phyloP scores from a whole-genome alignment of 768 basidiomycete species.

The Sarcodon aspratus region DNA sequence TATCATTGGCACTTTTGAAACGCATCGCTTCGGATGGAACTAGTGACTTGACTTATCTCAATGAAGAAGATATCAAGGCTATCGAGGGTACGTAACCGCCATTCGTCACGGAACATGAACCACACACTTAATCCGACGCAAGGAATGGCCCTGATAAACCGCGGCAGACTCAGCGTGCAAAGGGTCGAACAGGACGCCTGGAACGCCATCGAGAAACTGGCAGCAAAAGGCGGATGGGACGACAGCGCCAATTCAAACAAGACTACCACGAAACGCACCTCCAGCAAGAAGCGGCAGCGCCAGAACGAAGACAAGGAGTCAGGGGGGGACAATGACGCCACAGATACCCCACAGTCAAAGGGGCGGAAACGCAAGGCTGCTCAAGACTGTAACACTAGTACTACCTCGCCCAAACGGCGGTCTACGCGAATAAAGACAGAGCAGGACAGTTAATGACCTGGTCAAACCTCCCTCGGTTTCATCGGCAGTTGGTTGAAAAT shows the following conservation, averaged over 20 bases:
- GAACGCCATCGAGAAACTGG: conserved; percentile 45
- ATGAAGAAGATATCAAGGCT: conserved; percentile 43
- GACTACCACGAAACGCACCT: too few relatives aligned
- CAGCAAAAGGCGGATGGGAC: conserved; percentile 74
- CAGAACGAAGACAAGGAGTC: too few relatives aligned
- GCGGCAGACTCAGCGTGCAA: conserved; percentile 85
- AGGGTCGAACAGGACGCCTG: conserved; percentile 59
- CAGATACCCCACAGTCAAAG: too few relatives aligned
- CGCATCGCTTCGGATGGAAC: conserved; percentile 36
- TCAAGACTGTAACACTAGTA: too few relatives aligned
- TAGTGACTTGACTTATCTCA: conserved; percentile 44
- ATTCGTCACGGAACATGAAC: not conserved
- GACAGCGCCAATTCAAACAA: conserved; percentile 7
- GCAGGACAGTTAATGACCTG: too few relatives aligned
- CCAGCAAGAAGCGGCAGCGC: too few relatives aligned
- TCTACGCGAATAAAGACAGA: too few relatives aligned
- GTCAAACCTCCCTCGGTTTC: too few relatives aligned
- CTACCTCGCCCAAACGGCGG: too few relatives aligned
- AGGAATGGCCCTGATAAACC: conserved; percentile 73
- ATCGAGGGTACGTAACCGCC: conserved; percentile 41
- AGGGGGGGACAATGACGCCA: too few relatives aligned
- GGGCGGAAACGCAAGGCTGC: too few relatives aligned
- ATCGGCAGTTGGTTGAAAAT: too few relatives aligned
- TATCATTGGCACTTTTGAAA: conserved; percentile 68
- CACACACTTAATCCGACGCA: conserved; percentile 5